Conservation (phyloP, 768 basidiomycete species). For the Tremella fuciformis region DNA sequence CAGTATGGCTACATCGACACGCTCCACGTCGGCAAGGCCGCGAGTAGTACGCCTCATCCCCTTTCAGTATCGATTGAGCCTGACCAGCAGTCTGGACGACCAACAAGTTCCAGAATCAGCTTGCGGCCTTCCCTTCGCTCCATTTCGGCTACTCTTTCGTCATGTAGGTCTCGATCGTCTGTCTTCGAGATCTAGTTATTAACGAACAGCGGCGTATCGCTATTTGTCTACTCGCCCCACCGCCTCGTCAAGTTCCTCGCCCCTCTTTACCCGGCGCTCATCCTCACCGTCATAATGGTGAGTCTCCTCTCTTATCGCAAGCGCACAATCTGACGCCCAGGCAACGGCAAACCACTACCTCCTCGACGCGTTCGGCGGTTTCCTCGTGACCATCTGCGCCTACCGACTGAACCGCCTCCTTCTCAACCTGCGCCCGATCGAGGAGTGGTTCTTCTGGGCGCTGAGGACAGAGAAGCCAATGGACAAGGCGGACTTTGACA, state of each 20-base stretch:
- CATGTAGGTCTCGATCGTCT: slow-evolving; percentile 24
- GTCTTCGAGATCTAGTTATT: not conserved
- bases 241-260: slow-evolving; percentile 20
- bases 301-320: slow-evolving; percentile 10
- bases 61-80: not conserved
- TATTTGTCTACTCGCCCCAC: slow-evolving; percentile 42
- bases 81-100: slow-evolving; percentile 33
- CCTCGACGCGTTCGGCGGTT: slow-evolving; percentile 41
- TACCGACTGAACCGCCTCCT: slow-evolving; percentile 32
- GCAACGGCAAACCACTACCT: slow-evolving; percentile 45
- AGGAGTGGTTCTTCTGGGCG: slow-evolving; percentile 45
- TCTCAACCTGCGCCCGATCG: slow-evolving; percentile 41
- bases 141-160: slow-evolving; percentile 31
- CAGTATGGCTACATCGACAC: slow-evolving; percentile 43
- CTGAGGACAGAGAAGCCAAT: slow-evolving; percentile 40
- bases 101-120: slow-evolving; percentile 48
- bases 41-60: slow-evolving; percentile 19
- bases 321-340: slow-evolving; percentile 9
- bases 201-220: slow-evolving; percentile 30
- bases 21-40: slow-evolving; percentile 37
- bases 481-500: slow-evolving; percentile 38
- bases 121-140: slow-evolving; percentile 42
- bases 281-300: slow-evolving; percentile 43
- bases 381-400: slow-evolving; percentile 39
- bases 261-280: slow-evolving; percentile 37